Conservation (phyloP, 2,329 filamentous ascomycete genomes). For the Fusarium oligoseptatum region DNA sequence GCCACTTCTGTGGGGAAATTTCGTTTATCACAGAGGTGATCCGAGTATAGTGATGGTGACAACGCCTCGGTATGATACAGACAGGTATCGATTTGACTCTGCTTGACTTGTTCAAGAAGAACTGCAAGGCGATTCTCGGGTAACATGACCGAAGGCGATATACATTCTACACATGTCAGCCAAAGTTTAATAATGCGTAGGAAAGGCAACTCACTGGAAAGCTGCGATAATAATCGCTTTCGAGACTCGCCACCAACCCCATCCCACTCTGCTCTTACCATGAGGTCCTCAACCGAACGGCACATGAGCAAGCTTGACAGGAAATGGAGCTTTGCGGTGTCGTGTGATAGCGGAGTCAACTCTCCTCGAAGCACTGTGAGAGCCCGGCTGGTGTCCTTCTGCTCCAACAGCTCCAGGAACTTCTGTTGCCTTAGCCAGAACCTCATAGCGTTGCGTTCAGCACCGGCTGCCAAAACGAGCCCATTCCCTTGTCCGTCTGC, state of each 20-base stretch:
- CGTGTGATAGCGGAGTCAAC: conserved; percentile 86
- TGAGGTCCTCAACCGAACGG: conserved; percentile 80
- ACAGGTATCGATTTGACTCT: conserved; percentile 84
- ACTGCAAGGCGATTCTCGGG: conserved; percentile 89
- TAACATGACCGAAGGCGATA: conserved; percentile 97
- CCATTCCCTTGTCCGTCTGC: conserved; percentile 62
- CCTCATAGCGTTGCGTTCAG: conserved; percentile 83
- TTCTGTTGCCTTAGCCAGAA: conserved; percentile 95
- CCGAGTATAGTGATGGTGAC: conserved; percentile 87
- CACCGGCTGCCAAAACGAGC: conserved; percentile 80
- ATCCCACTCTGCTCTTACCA: conserved; percentile 84
- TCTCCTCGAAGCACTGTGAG: conserved; percentile 88
- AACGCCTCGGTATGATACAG: conserved; percentile 87
- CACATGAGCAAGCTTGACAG: conserved; percentile 95
- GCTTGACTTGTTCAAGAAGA: conserved; percentile 86
- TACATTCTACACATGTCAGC: conserved; percentile 71
- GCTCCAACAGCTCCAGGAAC: conserved; percentile 90
- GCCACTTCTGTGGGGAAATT: conserved; percentile 83
- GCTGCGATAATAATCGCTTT: conserved; percentile 78
- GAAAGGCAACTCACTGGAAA: conserved; percentile 76
- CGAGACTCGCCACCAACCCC: conserved; percentile 83
- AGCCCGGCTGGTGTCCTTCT: conserved; percentile 78
- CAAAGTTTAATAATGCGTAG: background rate
- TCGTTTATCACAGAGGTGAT: conserved; percentile 84
- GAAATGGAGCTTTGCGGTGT: conserved; percentile 81